A percentile compares a stretch with the other conserved stretches of the same genome.
These are phyloP conservation scores for Gracilaria domingensis DNA, from an alignment of 23 red algal genomes.

Conservation along the genomic window DNA sequence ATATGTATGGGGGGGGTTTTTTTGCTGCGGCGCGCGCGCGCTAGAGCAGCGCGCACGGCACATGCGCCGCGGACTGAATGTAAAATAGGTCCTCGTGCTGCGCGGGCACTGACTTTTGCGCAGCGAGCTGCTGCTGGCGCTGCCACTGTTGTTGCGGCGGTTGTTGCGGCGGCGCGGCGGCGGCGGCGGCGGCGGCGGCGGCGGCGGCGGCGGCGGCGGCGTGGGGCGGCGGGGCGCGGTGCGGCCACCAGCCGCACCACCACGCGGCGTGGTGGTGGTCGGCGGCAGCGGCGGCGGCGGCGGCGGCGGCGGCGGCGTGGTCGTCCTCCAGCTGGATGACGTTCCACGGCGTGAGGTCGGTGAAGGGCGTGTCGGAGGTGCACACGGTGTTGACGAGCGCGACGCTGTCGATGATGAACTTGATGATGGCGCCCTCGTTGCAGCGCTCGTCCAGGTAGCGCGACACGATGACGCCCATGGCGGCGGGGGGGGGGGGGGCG, in stretches of 20 bases:
- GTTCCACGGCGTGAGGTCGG: slow-evolving; percentile 65
- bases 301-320: not conserved
- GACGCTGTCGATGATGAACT: slow-evolving; percentile 39
- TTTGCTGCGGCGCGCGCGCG: not conserved
- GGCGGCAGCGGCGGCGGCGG: not conserved
- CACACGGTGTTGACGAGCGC: slow-evolving; percentile 11
- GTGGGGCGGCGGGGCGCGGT: not conserved
- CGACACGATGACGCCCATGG: slow-evolving; percentile 61
- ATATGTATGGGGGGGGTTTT: not conserved
- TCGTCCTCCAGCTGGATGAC: slow-evolving; percentile 33
- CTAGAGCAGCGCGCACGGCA: not conserved
- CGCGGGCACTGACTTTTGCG: no score
- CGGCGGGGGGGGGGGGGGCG: no score
- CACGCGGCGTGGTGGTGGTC: not conserved
- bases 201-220: no score
- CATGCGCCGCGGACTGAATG: not conserved
- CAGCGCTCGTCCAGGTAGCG: slow-evolving; percentile 41
- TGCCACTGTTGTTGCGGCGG: not conserved
- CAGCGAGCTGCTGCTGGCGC: not conserved
- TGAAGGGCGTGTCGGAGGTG: slow-evolving; percentile 35
- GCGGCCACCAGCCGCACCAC: not conserved
- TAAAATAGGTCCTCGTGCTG: not conserved
- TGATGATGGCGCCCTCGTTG: slow-evolving; percentile 50
- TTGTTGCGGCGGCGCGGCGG: not conserved
- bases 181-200: not conserved